Base-by-base conservation (phyloP, 2,329 filamentous ascomycete species). In the Blastomyces parvus region DNA sequence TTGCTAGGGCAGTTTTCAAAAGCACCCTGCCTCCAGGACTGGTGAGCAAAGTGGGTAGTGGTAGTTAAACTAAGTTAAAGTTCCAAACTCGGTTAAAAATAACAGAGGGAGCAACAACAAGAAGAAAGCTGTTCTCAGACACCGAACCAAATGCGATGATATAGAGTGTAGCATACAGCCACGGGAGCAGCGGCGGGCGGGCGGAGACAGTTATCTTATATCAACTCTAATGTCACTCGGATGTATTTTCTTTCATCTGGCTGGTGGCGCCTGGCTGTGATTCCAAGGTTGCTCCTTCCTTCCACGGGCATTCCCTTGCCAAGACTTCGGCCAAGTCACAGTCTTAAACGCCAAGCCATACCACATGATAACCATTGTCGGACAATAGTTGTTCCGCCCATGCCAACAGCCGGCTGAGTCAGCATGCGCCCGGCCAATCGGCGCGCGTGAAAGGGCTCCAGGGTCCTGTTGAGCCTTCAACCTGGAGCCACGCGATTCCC, bases 361-460 rank as follows among this genome's bases (percentile, higher is more conserved):
- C 40, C 55, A 40, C 13, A n/a, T 22, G 55, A 14, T 8, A 58
- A 19, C 19, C 8, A 38, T 7, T 40, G 11, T 57, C 40, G 48
- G 64, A 63, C 27, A 40, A 17, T 62, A 33, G 14, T 61, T 67
- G 13, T 33, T 66, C 64, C 64, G 33, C 2, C 27, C 7, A 25
- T 22, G 52, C 60, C 67, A 65, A 64, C 63, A 64, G 40, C 53
- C 25, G 2, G 14, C 65, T 76, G 67, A 76, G 63, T 74, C 69
- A 75, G 36, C 53, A 64, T 52, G 42, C 7, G 19, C 63, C 57
- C 46, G 25, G 46, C 75, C 75, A 77, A 77, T 76, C 68, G 74
- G 69, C 66, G 72, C 74, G 74, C 71, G 67, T 66, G 55, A 42
- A 57, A 25, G 33, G 55, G 27, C 57, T 62, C 62, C 62, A 59